These are phyloP conservation scores for Taiozyma sp. DNA, from an alignment of 1,139 yeast species.

Conservation along the genomic window DNA sequence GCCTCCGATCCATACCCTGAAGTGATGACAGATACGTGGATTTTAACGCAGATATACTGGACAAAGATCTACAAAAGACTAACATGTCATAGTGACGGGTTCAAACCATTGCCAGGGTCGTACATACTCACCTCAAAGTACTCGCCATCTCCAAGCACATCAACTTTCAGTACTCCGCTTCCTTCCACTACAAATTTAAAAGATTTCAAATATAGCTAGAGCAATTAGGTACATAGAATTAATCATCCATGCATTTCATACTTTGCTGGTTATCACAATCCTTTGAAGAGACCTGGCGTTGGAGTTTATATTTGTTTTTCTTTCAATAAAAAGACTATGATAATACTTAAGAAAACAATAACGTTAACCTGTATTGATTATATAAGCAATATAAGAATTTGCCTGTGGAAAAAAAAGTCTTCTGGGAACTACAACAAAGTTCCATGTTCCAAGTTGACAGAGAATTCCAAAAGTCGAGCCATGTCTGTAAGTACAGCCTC, in stretches of 20 bases:
- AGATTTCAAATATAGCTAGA: neutral
- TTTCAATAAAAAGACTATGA: too few relatives aligned
- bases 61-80: slow-evolving; percentile 4
- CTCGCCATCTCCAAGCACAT: neutral
- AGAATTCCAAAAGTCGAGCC: neutral
- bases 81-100: slow-evolving; percentile 10
- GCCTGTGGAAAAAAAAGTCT: neutral
- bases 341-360: too few relatives aligned
- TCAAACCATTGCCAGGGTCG: slow-evolving; percentile 11
- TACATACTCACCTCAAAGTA: slow-evolving; percentile 1
- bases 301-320: too few relatives aligned
- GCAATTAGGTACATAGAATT: too few relatives aligned
- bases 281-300: too few relatives aligned
- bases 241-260: neutral
- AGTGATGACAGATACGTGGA: slow-evolving; percentile 13
- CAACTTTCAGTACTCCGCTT: slow-evolving; percentile 5
- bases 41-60: slow-evolving; percentile 16
- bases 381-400: neutral
- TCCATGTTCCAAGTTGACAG: neutral
- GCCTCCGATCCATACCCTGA: slow-evolving; percentile 17
- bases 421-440: neutral
- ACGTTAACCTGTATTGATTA: neutral
- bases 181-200: neutral
- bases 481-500: neutral
- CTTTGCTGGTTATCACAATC: neutral